Evolutionary conservation across 768 basidiomycete genomes (phyloP), one percentile per base, ranked within the genome.

Genomic region (Boletus vinaceobasis): DNA sequence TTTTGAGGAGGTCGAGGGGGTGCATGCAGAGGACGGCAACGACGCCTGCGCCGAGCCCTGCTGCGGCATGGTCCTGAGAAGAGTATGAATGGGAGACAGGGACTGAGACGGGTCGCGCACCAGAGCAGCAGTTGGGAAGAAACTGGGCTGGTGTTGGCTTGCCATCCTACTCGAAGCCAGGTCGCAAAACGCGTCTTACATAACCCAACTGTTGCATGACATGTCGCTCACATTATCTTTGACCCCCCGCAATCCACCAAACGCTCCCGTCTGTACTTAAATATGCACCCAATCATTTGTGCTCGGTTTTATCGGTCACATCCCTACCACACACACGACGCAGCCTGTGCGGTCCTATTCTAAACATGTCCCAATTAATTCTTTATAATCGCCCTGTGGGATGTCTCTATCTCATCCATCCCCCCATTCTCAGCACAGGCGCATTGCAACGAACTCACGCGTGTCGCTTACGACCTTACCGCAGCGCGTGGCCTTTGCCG

Each of bases 21-120:
- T 98, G 94, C 92, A 98, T 95, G 72, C 91, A 91, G 31, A 98
- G 77, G 45, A 94, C 93, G 35, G 93, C 90, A 64, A 88, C 86
- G 61, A 92, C 85, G 53, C 97, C 97, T 37, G 97, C 95, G 48
- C 90, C 88, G 48, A 98, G 81, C 52, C 97, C 97, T 42, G 93
- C 92, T 50, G 85, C 84, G 32, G 96, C 94, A 85, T 98, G 94
- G 72, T 98, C 97, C 92, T 96, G 62, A 14, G 36, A 21, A 23
- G 19, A n/a, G 32, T 33, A 32, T 65, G 13, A 67, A 9, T 4
- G 9, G 8, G 26, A 2, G 14, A 40, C 0, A 42, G 7, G 0
- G 3, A 11, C 23, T 0, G 10, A 44, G 36, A 31, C 1, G 31
- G 19, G n/a, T 0, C 1, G 56, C 60, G 55, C 29, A 73, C 71